These are phyloP conservation scores for Tricholoma bakamatsutake DNA, from an alignment of 768 basidiomycete species.

Conservation along the genomic window DNA sequence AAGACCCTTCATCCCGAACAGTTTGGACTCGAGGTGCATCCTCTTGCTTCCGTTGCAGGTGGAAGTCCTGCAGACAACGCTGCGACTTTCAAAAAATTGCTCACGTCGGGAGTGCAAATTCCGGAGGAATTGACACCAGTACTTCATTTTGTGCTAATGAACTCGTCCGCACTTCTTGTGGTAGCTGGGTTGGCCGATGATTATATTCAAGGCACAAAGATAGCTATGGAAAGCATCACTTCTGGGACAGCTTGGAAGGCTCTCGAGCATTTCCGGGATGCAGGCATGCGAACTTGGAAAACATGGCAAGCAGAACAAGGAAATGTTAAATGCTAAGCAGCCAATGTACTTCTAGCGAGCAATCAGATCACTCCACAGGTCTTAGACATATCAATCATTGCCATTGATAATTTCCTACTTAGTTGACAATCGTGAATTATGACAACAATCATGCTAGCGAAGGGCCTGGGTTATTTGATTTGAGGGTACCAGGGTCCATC, in stretches of 20 bases:
- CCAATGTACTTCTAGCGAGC: not conserved
- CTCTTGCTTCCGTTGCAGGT: conserved; percentile 65
- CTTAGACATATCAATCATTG: not conserved
- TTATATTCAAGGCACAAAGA: conserved; percentile 62
- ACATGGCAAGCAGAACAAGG: not conserved
- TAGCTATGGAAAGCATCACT: conserved; percentile 57
- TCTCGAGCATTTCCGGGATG: conserved; percentile 43
- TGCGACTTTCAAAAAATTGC: conserved; percentile 55
- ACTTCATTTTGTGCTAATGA: conserved; percentile 84
- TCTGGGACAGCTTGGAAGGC: conserved; percentile 59
- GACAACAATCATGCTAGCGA: not conserved
- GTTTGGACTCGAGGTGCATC: conserved; percentile 73
- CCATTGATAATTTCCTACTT: not conserved
- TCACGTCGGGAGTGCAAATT: conserved; percentile 52
- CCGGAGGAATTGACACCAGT: conserved; percentile 57
- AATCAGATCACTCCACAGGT: not conserved
- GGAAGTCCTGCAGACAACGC: conserved; percentile 81
- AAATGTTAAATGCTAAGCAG: not conserved
- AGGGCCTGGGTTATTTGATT: conserved; percentile 18
- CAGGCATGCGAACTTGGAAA: conserved; percentile 24
- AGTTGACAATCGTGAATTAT: conserved; percentile 4
- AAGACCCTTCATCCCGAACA: conserved; percentile 57
- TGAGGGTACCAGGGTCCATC: not conserved
- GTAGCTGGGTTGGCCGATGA: conserved; percentile 71
- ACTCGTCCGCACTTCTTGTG: conserved; percentile 83